Percentiles rank a stretch among this genome's conserved stretches.
Conservation (phyloP, 345 rosid genomes). For the Combretum micranthum region DNA sequence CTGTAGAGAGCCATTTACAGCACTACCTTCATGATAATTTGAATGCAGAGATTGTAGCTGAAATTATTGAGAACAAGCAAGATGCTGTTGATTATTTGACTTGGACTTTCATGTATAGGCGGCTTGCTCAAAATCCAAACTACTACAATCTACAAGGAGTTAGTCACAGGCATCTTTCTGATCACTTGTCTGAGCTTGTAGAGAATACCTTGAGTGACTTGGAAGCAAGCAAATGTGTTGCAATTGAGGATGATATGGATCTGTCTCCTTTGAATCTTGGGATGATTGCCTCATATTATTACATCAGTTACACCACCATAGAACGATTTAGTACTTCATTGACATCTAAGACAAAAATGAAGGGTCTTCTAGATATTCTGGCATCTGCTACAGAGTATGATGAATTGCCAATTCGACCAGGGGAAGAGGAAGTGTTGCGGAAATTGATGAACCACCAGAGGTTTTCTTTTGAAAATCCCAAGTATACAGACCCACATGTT, state of each 20-base stretch:
- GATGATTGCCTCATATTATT: slow-evolving; percentile 82
- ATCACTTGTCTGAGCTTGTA: slow-evolving; percentile 92
- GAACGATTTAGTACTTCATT: slow-evolving; percentile 83
- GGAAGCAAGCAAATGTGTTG: slow-evolving; percentile 74
- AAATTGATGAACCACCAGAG: slow-evolving; percentile 83
- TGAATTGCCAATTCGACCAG: slow-evolving; percentile 67
- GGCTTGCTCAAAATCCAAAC: slow-evolving; percentile 89
- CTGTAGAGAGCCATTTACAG: slow-evolving; percentile 87
- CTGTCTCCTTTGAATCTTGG: slow-evolving; percentile 80
- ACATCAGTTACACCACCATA: slow-evolving; percentile 79
- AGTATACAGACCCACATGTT: slow-evolving; percentile 69
- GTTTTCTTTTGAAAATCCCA: slow-evolving; percentile 78
- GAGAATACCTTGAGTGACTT: slow-evolving; percentile 75
- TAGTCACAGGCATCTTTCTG: slow-evolving; percentile 91
- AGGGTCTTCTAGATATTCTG: slow-evolving; percentile 83
- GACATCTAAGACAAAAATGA: slow-evolving; percentile 85
- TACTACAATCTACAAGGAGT: slow-evolving; percentile 96
- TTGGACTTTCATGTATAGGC: slow-evolving; percentile 93
- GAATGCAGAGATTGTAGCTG: slow-evolving; percentile 81
- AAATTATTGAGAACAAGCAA: slow-evolving; percentile 79
- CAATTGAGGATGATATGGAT: slow-evolving; percentile 75
- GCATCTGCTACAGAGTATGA: slow-evolving; percentile 90
- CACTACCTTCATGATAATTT: slow-evolving; percentile 86
- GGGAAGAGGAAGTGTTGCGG: slow-evolving; percentile 80
- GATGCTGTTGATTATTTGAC: slow-evolving; percentile 95